Evolutionary conservation across 768 basidiomycete species (phyloP).

Genomic region (Naganishia randhawae): DNA sequence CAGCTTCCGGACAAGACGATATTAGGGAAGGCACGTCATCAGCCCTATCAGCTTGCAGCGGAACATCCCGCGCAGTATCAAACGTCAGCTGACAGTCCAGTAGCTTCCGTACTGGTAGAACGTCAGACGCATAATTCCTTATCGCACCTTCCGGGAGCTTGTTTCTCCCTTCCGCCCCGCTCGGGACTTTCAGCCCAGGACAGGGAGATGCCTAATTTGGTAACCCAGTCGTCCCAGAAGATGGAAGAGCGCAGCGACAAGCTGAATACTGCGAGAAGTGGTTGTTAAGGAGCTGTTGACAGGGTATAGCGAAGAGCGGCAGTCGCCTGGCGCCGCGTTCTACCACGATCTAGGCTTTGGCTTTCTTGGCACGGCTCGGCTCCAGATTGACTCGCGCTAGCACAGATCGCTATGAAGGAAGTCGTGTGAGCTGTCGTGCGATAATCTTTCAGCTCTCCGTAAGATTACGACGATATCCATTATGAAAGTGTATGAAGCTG

Average conservation of each 20-base stretch:
- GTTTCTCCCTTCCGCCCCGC: no score
- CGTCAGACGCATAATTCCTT: neutral
- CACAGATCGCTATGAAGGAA: neutral
- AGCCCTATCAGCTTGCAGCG: neutral
- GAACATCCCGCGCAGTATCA: neutral
- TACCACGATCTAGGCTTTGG: neutral
- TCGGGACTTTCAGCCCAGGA: no score
- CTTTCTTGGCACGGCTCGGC: neutral
- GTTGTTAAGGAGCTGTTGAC: no score
- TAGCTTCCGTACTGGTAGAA: neutral
- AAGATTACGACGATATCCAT: no score
- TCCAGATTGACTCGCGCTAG: neutral
- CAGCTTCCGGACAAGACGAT: slow-evolving; percentile 9
- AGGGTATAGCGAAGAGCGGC: neutral
- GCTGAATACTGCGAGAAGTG: no score
- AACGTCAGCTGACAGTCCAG: slow-evolving; percentile 9
- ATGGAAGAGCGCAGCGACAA: no score
- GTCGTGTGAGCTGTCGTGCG: no score
- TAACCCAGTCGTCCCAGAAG: no score
- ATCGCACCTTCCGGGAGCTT: no score
- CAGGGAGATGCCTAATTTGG: no score
- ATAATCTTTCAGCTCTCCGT: no score
- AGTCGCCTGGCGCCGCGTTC: neutral
- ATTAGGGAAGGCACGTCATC: neutral
- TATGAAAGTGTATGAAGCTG: no score